Base-by-base conservation (phyloP, 495 filamentous ascomycete species). In the Penicillium taxi region DNA sequence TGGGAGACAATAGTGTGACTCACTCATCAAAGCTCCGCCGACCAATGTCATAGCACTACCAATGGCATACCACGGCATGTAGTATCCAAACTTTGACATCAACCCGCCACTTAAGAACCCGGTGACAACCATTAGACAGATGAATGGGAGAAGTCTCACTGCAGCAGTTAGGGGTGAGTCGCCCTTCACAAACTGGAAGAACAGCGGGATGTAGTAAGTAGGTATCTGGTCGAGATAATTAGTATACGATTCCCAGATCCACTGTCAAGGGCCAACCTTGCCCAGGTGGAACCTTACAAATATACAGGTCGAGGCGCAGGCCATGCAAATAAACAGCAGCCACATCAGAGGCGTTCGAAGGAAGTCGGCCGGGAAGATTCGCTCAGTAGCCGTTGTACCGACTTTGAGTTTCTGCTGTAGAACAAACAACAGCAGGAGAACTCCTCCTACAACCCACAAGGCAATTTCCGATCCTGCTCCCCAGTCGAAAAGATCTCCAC, bases 131-230 rank as follows among this genome's bases (percentile, higher is more conserved):
- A 70, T 47, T 4, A 76, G 32, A 33, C 69, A 30, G 32, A 81
- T 63, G 35, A 72, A 78, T 2, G 81, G 78, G 3, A 83, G 63
- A 2, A 81, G 60, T 5, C 72, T 64, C 1, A 80, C 70, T 2
- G 64, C 75, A 1, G 76, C 57, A 27, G 56, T 41, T 9, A 78
- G 51, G 5, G 73, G 64, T 1, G 46, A 48, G 44, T 79, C 73
- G 17, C 48, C 55, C 13, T 57, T 58, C 1, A 66, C 65, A 49
- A 81, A 81, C 39, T 77, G 73, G 53, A 80, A 81, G 58, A 68
- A 78, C 24, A 79, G 48, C 0, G 77, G 78, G 35, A 62, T 37
- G 29, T 47, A 52, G 31, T 47, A 52, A 6, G 80, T 52, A 5
- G 46, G 46, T 3, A 49, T 25, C 46, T 49, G 19, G 6, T 12